Evolutionary conservation across 495 filamentous ascomycete species (phyloP), one percentile per base, ranked within the genome.

Genomic region (Barbatosphaeria neglecta): DNA sequence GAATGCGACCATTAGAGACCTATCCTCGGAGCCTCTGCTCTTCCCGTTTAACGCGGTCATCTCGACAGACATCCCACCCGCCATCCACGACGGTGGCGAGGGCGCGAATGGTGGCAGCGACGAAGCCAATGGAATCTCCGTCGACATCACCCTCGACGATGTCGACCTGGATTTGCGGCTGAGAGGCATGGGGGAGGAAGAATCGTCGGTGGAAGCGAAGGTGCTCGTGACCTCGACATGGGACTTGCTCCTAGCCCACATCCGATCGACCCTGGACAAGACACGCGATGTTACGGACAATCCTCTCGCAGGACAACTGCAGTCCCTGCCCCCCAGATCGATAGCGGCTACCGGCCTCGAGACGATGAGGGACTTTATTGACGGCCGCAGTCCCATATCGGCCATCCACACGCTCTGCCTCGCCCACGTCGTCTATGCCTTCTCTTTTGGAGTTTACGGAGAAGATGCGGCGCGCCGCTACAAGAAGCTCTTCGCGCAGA

Each of bases 401-500:
- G 59, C 70, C 7, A 47, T 61, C 45, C 59, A 68, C 17, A 60
- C 55, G 4, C 46, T 72, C 8, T 74, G 68, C 52, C 63, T 72
- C 48, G 48, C 69, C 18, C 68, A 72, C 43, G 45, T 74, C 15
- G 57, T 69, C 23, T 72, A 68, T 42, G 62, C 69, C 6, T 58
- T 74, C 18, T 70, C 68, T n/a, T 41, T 72, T 19, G 57, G 66
- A 7, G 43, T 67, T 8, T 54, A 68, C 41, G 65, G 63, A 43
- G 52, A 63, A 23, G 60, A 56, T 4, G 46, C 62, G 15, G 42
- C 52, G 5, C 31, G 47, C 8, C 55, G 50, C 19, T 49, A 50
- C n/a, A 52, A 52, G 20, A 43, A 49, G 10, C 47, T 72, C 7
- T 74, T 66, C 43, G 49, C 58, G n/a, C 70, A 67, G 48, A 62